These are phyloP conservation scores for Haemoproteus tartakovskyi DNA, from an alignment of 169 alveolate species.

Conservation along the genomic window DNA sequence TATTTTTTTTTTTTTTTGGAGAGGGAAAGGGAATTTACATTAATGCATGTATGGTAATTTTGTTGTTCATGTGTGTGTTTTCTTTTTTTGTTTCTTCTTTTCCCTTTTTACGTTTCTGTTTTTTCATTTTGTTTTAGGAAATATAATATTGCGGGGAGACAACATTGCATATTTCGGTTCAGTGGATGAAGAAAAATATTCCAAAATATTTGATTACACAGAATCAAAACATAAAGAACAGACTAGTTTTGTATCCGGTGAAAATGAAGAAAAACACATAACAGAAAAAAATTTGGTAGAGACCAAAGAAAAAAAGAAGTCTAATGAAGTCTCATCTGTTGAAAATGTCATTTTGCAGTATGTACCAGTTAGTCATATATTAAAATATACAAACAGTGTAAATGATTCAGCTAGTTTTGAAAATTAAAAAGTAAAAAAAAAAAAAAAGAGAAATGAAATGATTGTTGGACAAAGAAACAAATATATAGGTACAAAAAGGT, in stretches of 20 bases:
- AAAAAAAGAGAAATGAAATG: background rate
- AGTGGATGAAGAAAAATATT: slow-evolving; percentile 70
- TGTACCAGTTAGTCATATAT: slow-evolving; percentile 27
- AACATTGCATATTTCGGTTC: slow-evolving; percentile 80
- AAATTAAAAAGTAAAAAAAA: background rate
- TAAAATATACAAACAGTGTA: slow-evolving; percentile 5
- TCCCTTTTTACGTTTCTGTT: background rate
- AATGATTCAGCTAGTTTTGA: slow-evolving; percentile 18
- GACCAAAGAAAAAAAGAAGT: background rate
- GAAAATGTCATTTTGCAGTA: slow-evolving; percentile 12
- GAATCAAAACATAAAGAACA: no score
- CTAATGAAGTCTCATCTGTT: background rate
- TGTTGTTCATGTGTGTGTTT: background rate
- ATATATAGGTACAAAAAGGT: no score
- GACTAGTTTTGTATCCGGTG: no score
- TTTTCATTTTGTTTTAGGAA: slow-evolving; percentile 45
- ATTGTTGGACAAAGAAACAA: no score
- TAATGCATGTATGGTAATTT: background rate
- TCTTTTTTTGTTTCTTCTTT: background rate
- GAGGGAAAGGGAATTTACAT: no score
- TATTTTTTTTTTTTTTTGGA: no score
- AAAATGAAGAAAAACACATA: no score
- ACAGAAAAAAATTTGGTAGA: background rate
- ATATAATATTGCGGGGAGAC: slow-evolving; percentile 77
- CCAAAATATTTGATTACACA: slow-evolving; percentile 69